phyloP scores from a whole-genome alignment of 805 yeast species.

The Candida manassasensis region DNA sequence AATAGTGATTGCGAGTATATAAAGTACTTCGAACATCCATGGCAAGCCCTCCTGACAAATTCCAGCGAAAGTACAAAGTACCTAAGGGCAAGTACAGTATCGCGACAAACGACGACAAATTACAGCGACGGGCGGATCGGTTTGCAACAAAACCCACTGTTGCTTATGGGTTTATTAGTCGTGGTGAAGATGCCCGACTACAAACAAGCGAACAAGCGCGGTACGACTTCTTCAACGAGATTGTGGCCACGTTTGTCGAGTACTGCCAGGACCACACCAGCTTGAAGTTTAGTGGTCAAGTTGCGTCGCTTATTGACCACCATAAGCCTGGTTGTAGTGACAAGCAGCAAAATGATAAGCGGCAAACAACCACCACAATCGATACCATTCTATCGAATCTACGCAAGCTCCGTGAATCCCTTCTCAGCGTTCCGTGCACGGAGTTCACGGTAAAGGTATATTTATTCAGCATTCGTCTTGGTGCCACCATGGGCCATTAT shows the following conservation, averaged over 20 bases:
- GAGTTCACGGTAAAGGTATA: constrained; percentile 43
- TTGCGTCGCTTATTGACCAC: constrained; percentile 8
- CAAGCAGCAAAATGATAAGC: not conserved
- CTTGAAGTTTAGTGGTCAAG: constrained; percentile 8
- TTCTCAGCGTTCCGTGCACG: constrained; percentile 34
- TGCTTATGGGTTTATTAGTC: constrained; percentile 50
- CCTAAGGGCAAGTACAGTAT: not conserved
- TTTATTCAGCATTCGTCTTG: constrained; percentile 42
- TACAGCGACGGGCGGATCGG: not conserved
- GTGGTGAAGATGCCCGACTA: constrained; percentile 53
- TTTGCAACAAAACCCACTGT: constrained; percentile 5
- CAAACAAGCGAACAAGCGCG: constrained; percentile 43
- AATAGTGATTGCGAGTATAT: too few relatives aligned
- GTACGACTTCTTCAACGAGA: constrained; percentile 31
- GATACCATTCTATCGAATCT: constrained; percentile 27
- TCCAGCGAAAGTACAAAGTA: not conserved
- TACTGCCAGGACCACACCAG: constrained; percentile 26
- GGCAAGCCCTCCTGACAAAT: not conserved
- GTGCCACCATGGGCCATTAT: constrained; percentile 44
- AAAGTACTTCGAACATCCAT: too few relatives aligned
- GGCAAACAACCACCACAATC: constrained; percentile 8
- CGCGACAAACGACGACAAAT: not conserved
- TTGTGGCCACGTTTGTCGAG: constrained; percentile 25
- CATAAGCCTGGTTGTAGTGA: not conserved
- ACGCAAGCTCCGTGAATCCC: constrained; percentile 54